Evolutionary conservation across 2,329 filamentous ascomycete genomes (phyloP).

Genomic region (Fusarium zealandicum): DNA sequence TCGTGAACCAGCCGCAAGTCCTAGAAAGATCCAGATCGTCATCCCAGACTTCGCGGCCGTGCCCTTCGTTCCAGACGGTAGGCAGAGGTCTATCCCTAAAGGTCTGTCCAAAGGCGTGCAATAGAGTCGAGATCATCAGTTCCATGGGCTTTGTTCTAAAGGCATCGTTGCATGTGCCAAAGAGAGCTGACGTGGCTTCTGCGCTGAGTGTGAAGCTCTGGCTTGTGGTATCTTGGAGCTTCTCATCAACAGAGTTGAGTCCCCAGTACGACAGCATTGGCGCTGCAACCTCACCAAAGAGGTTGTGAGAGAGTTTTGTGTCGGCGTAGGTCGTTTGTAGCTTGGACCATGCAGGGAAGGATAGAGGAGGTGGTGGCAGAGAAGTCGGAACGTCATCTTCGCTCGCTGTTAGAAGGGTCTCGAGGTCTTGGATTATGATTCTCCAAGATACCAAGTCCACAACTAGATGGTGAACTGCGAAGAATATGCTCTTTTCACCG

Average conservation of each 20-base stretch:
- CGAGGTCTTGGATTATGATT: slow-evolving; percentile 3
- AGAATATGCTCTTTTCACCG: neutral
- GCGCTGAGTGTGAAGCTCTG: slow-evolving; percentile 8
- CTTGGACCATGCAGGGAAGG: neutral
- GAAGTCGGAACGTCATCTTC: neutral
- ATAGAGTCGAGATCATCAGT: slow-evolving; percentile 32
- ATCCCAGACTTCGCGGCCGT: slow-evolving; percentile 50
- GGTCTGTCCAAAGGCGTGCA: slow-evolving; percentile 43
- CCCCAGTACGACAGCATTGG: slow-evolving; percentile 8
- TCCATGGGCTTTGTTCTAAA: slow-evolving; percentile 19
- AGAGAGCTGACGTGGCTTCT: neutral
- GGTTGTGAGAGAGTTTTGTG: neutral
- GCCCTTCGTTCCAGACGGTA: slow-evolving; percentile 49
- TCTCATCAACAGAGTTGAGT: neutral
- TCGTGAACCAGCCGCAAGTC: slow-evolving; percentile 55
- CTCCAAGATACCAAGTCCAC: slow-evolving; percentile 12
- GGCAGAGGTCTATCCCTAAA: slow-evolving; percentile 47
- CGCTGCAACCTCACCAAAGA: neutral
- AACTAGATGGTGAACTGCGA: slow-evolving; percentile 1
- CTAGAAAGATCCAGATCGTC: slow-evolving; percentile 44
- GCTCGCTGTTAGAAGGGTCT: neutral
- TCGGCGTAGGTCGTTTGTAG: neutral
- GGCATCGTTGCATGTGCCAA: slow-evolving; percentile 8
- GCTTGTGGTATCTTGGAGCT: neutral
- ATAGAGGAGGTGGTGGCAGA: neutral